Evolutionary conservation across 1,284 basidiomycete species (phyloP), one percentile per base, ranked within the genome.

Genomic region (Sanghuangporus baumii): DNA sequence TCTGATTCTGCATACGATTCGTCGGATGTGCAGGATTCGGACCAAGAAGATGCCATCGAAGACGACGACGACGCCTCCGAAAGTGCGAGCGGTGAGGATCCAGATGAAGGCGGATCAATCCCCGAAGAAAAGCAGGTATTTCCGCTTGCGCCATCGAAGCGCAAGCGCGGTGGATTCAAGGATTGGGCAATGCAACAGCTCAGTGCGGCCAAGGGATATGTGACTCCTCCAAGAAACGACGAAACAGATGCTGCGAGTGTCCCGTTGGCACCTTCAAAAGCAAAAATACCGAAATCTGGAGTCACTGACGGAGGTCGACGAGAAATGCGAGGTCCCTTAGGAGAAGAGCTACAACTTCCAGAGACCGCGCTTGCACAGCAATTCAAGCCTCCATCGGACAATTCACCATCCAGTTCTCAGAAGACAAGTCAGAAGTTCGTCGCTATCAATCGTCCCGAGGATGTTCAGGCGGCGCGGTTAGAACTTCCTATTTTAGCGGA

Each of bases 401-500:
- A 18, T 8, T 34, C 11, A 36, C 14, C 60, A 48, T 60, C 26
- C 61, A 18, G 59, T 57, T 66, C 56, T 14, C 48, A 50, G 34
- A 63, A 66, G n/a, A 60, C 65, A 18, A 46, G 64, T 56, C 62
- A 69, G 16, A 86, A 82, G 66, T 75, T 81, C 48, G 80, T 95
- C n/a, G 74, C 76, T 0, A 81, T 98, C 41, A 78, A 77, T 34
- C 85, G 96, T 9, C 83, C 88, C 1, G 71, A 80, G 38, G 91
- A 91, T 38, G 86, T 98, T 6, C 84, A 91, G 66, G 91, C 90
- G 62, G 80, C 88, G 1, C 80, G 97, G 48, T 77, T 95, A 66
- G 79, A 90, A 63, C 78, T 99, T 1, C 97, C 97, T 2, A 94
- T 99, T 64, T 83, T 95, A 6, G 87, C 89, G 12, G 96, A 99